Conservation (phyloP, 768 basidiomycete genomes). For the Gyrodon lividus region DNA sequence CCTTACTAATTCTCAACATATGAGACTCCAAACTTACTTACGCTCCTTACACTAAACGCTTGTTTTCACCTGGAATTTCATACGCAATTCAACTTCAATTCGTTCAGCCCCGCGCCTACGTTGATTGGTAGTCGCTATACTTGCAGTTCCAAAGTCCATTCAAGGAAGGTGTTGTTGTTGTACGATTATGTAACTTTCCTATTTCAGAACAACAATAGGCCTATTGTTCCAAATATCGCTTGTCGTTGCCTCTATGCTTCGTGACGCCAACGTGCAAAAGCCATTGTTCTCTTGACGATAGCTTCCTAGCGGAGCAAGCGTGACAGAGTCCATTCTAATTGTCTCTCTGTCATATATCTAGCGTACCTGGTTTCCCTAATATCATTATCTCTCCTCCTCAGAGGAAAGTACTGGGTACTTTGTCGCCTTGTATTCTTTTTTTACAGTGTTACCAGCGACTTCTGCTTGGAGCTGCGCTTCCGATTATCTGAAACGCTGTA, state of each 20-base stretch:
- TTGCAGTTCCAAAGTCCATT: too few species aligned
- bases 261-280: background rate
- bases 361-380: background rate
- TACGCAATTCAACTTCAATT: too few species aligned
- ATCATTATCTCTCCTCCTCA: conserved; percentile 1
- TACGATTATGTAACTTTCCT: conserved; percentile 13
- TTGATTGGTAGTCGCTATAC: too few species aligned
- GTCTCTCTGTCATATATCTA: conserved; percentile 11
- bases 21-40: too few species aligned
- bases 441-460: background rate
- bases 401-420: conserved; percentile 16
- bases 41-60: background rate
- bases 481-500: background rate
- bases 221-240: background rate
- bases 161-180: conserved; percentile 6
- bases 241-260: too few species aligned
- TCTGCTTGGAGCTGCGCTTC: background rate
- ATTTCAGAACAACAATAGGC: conserved; percentile 14
- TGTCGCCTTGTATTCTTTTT: conserved; percentile 2
- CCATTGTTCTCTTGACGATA: conserved; percentile 5
- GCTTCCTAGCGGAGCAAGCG: conserved; percentile 2
- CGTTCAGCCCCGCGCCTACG: too few species aligned
- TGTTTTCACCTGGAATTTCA: background rate
- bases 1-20: background rate
- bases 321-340: conserved; percentile 1